Evolutionary conservation across 176 grass and related monocot genomes (phyloP), one percentile per base, ranked within the genome.

Genomic region (Canna indica): DNA sequence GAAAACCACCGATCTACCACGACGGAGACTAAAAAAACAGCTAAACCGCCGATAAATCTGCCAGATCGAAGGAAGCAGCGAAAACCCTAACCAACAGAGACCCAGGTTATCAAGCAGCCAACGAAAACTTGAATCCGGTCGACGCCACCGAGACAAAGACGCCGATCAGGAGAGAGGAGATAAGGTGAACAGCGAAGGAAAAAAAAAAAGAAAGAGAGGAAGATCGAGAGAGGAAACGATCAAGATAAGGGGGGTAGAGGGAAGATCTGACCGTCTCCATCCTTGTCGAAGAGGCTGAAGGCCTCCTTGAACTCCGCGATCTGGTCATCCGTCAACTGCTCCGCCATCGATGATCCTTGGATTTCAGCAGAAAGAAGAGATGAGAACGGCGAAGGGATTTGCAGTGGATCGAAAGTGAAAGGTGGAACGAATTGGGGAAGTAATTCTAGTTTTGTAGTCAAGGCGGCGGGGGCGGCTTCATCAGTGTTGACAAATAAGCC

Each of bases 241-340:
- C 9, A 44, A 44, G 41, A 44, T n/a, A 44, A 44, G 36, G 17
- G 34, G 29, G 29, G 20, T 33, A n/a, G n/a, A n/a, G 27, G n/a
- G 64, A 31, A 41, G 35, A 34, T 27, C 30, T 56, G 79, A 96
- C 92, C 92, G 70, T 96, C 86, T 72, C 85, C 92, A 22, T 96
- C 88, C 86, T 96, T 96, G 76, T 96, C 92, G 76, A 96, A 96
- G 70, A 96, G 82, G 83, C 88, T 91, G 88, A 96, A 96, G 14
- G 88, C 88, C 79, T 91, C 92, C 86, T 87, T 91, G 73, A 91
- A 89, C 81, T 96, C 92, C 3, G 85, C 67, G 83, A 96, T 96
- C 88, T 96, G 92, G 57, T 91, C 92, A 44, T 91, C 85, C 38
- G 77, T 87, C 70, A 96, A 83, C 73, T 87, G 84, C 11, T 83